Evolutionary conservation across 2,329 filamentous ascomycete species (phyloP), one percentile per base, ranked within the genome.

Genomic region (Fusarium liriodendri): DNA sequence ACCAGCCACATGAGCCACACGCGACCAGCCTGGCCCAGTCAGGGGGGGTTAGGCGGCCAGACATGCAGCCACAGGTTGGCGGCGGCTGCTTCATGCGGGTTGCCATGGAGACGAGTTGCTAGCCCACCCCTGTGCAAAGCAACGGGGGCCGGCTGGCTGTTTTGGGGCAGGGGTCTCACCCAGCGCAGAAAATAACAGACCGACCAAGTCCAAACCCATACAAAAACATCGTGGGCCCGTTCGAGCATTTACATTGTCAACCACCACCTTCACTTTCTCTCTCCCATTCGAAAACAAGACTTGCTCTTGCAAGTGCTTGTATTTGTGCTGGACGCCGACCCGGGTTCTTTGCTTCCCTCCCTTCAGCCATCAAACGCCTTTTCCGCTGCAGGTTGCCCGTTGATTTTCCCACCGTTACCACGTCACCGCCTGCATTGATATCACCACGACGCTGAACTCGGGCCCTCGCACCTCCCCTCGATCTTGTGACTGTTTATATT

Each of bases 141-240:
- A 70, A 66, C 64, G 27, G 65, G 38, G 64, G 64, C 59, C 57
- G 66, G 47, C 25, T 66, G 66, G 60, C 75, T 78, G 75, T 78
- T 78, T 76, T 76, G 75, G 75, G 72, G 76, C 69, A 66, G 74
- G 71, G 71, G 61, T 69, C 69, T 69, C 62, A 62, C 55, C 33
- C 50, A 67, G 54, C 68, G 66, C 67, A 55, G 64, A 71, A 71
- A 79, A 79, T 72, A 79, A 79, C 76, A 79, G 59, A 55, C 45
- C 47, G 35, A 35, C 55, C 54, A 45, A 40, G 32, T 40, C 55
- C 71, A 64, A 70, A 57, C 67, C 70, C 72, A 70, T 81, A 81
- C 78, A 80, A 81, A 79, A 81, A 79, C 80, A 80, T 79, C 79
- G 72, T 75, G 73, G 73, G 69, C 75, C 75, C 73, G 73, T 69